Percentiles rank a stretch among this genome's conserved stretches.
Conservation (phyloP, 148 eudicot genomes). For the Bassia scoparia region DNA sequence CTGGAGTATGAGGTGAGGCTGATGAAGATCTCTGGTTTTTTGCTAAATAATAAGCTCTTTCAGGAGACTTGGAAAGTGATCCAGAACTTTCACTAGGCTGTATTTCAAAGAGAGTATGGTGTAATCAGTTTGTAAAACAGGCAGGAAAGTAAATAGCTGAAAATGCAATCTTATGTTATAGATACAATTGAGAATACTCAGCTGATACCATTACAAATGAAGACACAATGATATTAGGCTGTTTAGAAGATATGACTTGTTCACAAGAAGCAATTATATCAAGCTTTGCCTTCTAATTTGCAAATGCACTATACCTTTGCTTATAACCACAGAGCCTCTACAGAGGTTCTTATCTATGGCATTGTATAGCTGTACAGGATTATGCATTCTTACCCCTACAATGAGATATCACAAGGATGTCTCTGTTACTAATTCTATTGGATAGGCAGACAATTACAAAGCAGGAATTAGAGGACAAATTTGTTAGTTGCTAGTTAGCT, state of each 20-base stretch:
- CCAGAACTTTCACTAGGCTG: constrained; percentile 44
- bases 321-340: neutral
- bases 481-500: neutral
- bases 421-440: neutral
- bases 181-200: constrained; percentile 9
- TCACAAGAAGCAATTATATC: neutral
- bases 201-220: neutral
- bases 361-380: neutral
- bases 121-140: constrained; percentile 11
- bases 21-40: constrained; percentile 28
- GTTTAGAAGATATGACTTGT: neutral
- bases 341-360: neutral
- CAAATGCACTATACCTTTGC: neutral
- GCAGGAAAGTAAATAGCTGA: neutral
- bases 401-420: neutral
- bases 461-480: neutral
- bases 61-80: constrained; percentile 38
- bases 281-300: neutral
- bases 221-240: neutral
- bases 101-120: constrained; percentile 15
- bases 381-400: neutral
- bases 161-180: neutral
- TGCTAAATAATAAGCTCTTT: constrained; percentile 28
- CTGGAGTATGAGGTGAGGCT: constrained; percentile 30
- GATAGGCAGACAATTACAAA: neutral